Conservation (phyloP, 2,329 filamentous ascomycete species). For the Aspergillus aculeatus region DNA sequence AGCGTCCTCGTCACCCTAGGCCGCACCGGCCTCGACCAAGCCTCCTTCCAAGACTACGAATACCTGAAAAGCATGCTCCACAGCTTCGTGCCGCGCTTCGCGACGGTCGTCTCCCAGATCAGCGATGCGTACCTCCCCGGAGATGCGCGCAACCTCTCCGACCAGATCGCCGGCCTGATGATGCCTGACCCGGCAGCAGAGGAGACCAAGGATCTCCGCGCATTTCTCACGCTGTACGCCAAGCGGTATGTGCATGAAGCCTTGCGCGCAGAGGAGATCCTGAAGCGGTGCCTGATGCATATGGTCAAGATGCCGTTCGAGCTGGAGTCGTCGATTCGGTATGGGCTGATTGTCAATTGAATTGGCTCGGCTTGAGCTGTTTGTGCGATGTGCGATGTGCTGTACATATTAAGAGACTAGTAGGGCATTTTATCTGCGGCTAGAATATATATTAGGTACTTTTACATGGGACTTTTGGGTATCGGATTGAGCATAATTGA, state of each 20-base stretch:
- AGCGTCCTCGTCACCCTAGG: slow-evolving; percentile 4
- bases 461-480: no score
- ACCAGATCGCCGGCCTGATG: neutral
- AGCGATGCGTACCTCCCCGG: slow-evolving; percentile 2
- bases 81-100: neutral
- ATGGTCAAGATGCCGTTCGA: slow-evolving; percentile 16
- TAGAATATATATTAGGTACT: no score
- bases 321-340: slow-evolving; percentile 5
- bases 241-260: slow-evolving; percentile 7
- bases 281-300: slow-evolving; percentile 11
- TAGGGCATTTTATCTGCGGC: no score
- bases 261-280: neutral
- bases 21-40: slow-evolving; percentile 1
- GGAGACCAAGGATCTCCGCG: neutral
- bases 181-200: neutral
- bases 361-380: no score
- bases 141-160: neutral
- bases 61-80: slow-evolving; percentile 8
- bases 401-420: no score
- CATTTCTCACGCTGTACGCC: neutral
- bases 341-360: neutral
- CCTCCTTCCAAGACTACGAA: neutral
- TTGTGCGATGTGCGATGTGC: no score
- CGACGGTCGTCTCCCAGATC: neutral
- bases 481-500: no score